These are phyloP conservation scores for Botryotinia calthae DNA, from an alignment of 2,329 filamentous ascomycete genomes.

Conservation along the genomic window DNA sequence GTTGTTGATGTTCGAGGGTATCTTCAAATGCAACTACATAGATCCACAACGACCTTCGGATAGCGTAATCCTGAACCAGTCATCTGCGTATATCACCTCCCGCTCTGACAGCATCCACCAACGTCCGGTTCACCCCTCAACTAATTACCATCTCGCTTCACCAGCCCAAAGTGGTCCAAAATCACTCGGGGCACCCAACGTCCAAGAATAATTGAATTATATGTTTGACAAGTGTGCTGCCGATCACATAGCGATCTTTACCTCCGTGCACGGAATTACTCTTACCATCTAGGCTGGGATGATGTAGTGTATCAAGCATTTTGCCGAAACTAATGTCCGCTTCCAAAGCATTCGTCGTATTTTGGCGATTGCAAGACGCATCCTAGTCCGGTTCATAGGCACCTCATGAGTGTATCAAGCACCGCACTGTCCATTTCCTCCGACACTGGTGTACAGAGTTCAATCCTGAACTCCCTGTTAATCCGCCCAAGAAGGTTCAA, in stretches of 20 bases:
- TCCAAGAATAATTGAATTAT: background rate
- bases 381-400: background rate
- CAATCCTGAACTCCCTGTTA: constrained; percentile 58
- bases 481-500: constrained; percentile 64
- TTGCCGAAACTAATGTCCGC: background rate
- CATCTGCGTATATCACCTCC: background rate
- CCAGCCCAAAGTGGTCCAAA: too few relatives aligned
- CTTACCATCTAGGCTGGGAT: background rate
- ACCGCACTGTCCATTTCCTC: background rate
- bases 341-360: background rate
- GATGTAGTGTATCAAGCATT: background rate
- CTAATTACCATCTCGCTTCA: too few relatives aligned
- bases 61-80: background rate
- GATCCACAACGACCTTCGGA: background rate
- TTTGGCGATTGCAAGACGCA: background rate
- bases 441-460: background rate
- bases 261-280: background rate
- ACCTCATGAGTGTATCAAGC: background rate
- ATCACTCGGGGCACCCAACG: background rate
- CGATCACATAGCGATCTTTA: background rate
- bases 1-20: background rate
- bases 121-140: background rate
- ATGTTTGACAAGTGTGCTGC: background rate
- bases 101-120: background rate
- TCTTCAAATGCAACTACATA: constrained; percentile 8